Base-by-base conservation (phyloP, 345 rosid species). In the Firmiana major region DNA sequence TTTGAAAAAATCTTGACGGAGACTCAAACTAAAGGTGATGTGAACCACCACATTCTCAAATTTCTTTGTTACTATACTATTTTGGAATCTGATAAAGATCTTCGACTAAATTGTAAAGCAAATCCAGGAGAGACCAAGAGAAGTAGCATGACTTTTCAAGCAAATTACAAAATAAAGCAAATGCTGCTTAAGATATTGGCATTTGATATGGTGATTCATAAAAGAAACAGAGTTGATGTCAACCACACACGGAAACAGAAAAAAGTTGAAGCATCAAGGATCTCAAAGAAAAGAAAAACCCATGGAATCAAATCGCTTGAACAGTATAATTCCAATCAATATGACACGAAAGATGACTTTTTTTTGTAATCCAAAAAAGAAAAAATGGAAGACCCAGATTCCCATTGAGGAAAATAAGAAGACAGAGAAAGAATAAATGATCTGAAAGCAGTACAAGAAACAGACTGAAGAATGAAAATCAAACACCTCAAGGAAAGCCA, bases 401-500 rank as follows among this genome's bases (percentile, higher is more conserved):
- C 38, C 24, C 72, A 24, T 59, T 19, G 1, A 69, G 21, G n/a
- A 8, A 74, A 21, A 46, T 19, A 64, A 31, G 3, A 54, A 57
- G 59, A 45, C 34, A 46, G n/a, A 49, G 31, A 45, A 4, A 28
- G 38, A 65, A 17, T 4, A 0, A 40, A 76, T 12, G 77, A 75
- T 74, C 73, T 53, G 24, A 64, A 77, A 13, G 59, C 36, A 60
- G 51, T 36, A 42, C 34, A 68, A 22, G 11, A 46, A 67, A 34
- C 9, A 8, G 4, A 31, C 9, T 4, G 63, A 24, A 3, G 38
- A 24, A 43, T 7, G 22, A 45, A 11, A 74, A 24, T 17, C 10
- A 63, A 28, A 48, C 26, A 92, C 98, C 97, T 94, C 91, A 55
- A 75, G 73, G 82, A 86, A 87, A 77, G 97, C 94, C 78, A 73